Evolutionary conservation across 306 rosid genomes (phyloP).

Genomic region (Cucumis cinereus): DNA sequence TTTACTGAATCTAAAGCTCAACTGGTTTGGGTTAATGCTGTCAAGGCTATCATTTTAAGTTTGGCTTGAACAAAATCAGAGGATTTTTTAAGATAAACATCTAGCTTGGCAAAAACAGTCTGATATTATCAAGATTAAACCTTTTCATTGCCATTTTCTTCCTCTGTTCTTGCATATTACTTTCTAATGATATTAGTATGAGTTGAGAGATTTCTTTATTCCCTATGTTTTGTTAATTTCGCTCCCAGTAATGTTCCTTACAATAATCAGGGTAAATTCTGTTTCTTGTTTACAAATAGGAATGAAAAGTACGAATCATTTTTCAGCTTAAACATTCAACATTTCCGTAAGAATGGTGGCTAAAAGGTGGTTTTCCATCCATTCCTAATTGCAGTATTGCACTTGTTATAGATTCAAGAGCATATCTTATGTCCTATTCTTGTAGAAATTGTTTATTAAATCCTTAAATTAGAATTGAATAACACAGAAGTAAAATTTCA

Average conservation of each 20-base stretch:
- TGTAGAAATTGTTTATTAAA: background rate
- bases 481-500: slow-evolving; percentile 6
- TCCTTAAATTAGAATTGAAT: background rate
- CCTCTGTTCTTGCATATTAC: background rate
- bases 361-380: background rate
- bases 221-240: background rate
- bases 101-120: background rate
- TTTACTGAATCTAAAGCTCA: background rate
- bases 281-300: background rate
- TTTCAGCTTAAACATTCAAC: background rate
- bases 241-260: background rate
- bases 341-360: background rate
- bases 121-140: background rate
- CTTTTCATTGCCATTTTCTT: background rate
- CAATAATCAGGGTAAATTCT: background rate
- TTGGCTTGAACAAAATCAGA: background rate
- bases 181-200: background rate
- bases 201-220: background rate
- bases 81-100: background rate
- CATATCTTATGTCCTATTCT: background rate
- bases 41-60: background rate
- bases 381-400: background rate
- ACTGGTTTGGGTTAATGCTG: background rate
- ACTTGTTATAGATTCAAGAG: background rate
- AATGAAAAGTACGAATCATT: background rate